These are phyloP conservation scores for Mediolabrus comicus DNA, from an alignment of 108 stramenopile genomes.

Conservation along the genomic window DNA sequence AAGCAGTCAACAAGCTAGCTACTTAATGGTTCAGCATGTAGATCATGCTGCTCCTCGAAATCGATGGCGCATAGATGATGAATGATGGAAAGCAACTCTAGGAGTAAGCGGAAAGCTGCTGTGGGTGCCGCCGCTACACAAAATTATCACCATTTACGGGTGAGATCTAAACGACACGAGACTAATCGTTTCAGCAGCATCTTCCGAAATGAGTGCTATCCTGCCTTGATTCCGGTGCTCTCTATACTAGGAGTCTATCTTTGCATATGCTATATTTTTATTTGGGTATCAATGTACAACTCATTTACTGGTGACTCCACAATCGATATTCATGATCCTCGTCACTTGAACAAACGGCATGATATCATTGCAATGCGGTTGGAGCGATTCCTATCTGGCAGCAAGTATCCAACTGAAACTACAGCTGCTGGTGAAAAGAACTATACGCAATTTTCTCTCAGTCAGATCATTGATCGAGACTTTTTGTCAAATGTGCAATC, in stretches of 20 bases:
- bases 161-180: neutral
- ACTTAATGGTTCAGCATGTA: too few species aligned
- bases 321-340: neutral
- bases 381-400: neutral
- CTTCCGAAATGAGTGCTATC: neutral
- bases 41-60: too few species aligned
- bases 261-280: neutral
- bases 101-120: neutral
- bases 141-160: neutral
- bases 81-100: neutral
- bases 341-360: neutral
- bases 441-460: neutral
- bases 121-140: neutral
- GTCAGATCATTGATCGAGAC: slow-evolving; percentile 3
- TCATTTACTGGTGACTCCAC: neutral
- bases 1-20: too few species aligned
- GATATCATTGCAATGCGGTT: neutral
- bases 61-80: too few species aligned
- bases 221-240: neutral
- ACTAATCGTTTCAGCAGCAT: neutral
- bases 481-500: slow-evolving; percentile 5
- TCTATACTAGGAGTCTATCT: neutral
- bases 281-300: neutral
- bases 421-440: neutral
- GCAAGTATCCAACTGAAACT: too few species aligned